Evolutionary conservation across 1,284 basidiomycete species (phyloP).

Genomic region (Rhodotorula glutinis): DNA sequence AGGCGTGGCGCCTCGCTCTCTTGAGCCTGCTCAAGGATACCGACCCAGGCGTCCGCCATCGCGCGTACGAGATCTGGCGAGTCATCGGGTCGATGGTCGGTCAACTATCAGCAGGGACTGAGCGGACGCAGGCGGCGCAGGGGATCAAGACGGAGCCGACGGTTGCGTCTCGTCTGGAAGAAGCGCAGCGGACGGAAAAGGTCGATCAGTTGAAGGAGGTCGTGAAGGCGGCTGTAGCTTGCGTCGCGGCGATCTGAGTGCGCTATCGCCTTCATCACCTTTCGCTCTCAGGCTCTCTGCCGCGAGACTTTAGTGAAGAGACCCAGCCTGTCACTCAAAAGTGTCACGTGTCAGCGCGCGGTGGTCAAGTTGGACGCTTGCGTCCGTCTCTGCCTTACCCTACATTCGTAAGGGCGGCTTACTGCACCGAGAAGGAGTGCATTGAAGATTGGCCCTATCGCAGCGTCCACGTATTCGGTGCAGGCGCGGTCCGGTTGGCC

Average conservation of each 20-base stretch:
- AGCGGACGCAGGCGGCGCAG: neutral
- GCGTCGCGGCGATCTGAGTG: neutral
- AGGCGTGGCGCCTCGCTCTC: slow-evolving; percentile 7
- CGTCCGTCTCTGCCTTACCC: no score
- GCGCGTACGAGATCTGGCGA: slow-evolving; percentile 17
- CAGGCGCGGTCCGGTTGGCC: no score
- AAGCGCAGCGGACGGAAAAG: slow-evolving; percentile 2
- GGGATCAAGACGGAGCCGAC: neutral
- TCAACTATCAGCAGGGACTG: neutral
- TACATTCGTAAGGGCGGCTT: no score
- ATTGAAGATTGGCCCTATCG: no score
- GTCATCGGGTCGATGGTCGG: slow-evolving; percentile 2
- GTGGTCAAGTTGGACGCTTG: no score
- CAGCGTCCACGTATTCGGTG: no score
- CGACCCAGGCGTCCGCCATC: slow-evolving; percentile 19
- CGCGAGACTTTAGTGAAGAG: no score
- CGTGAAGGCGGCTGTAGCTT: slow-evolving; percentile 3
- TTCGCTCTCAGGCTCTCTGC: no score
- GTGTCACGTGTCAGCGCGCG: neutral
- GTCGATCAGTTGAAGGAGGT: slow-evolving; percentile 8
- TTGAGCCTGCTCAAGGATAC: slow-evolving; percentile 7
- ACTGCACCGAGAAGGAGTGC: no score
- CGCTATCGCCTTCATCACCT: no score
- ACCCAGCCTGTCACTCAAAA: no score
- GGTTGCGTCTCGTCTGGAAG: slow-evolving; percentile 5